Conservation (phyloP, 495 filamentous ascomycete species). For the Penicillium canariense region DNA sequence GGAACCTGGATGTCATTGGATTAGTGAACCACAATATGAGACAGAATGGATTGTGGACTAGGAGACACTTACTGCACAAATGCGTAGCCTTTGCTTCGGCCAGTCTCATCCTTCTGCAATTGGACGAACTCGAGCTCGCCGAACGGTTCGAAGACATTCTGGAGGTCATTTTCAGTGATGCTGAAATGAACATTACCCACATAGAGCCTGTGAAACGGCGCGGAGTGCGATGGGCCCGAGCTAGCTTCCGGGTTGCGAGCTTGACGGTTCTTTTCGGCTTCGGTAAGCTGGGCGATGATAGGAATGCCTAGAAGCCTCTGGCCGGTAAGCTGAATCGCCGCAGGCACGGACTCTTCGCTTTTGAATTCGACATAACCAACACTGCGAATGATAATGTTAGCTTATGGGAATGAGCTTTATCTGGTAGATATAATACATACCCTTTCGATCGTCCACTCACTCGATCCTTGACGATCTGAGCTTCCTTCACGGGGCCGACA, state of each 20-base stretch:
- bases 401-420: background rate
- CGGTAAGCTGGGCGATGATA: constrained; percentile 96
- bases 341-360: constrained; percentile 87
- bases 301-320: constrained; percentile 98
- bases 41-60: background rate
- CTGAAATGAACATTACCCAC: constrained; percentile 99
- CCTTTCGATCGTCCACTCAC: constrained; percentile 97
- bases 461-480: constrained; percentile 98
- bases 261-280: constrained; percentile 99
- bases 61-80: constrained; percentile 87
- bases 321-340: constrained; percentile 96
- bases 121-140: constrained; percentile 97
- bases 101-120: constrained; percentile 90
- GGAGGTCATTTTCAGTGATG: constrained; percentile 93
- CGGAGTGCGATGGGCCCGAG: constrained; percentile 63
- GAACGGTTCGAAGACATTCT: constrained; percentile 97
- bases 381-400: constrained; percentile 46
- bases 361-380: constrained; percentile 99
- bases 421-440: constrained; percentile 50
- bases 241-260: constrained; percentile 76
- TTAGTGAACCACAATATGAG: constrained; percentile 2
- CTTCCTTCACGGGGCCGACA: constrained; percentile 93
- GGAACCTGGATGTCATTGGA: constrained; percentile 61
- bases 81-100: constrained; percentile 91
- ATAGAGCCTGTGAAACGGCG: constrained; percentile 97